Conservation (phyloP, 2,329 filamentous ascomycete genomes). For the Diaporthe ilicicola region DNA sequence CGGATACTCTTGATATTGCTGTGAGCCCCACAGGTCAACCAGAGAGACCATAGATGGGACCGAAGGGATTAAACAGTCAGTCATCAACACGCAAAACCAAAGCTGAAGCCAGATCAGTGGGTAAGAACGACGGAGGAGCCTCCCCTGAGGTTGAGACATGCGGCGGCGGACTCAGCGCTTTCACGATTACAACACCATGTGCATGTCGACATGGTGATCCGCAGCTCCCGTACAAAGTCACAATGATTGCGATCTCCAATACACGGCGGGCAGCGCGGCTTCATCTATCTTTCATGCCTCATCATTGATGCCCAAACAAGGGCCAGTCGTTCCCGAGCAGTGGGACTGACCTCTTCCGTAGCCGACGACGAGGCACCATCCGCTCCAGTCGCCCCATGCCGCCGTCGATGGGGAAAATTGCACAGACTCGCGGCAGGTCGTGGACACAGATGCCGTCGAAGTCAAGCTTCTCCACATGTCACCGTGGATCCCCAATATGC, state of each 20-base stretch:
- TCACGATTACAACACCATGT: neutral
- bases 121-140: no score
- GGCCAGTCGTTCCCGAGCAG: neutral
- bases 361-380: neutral
- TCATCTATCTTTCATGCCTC: neutral
- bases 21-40: no score
- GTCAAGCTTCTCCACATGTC: neutral
- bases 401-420: neutral
- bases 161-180: neutral
- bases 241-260: neutral
- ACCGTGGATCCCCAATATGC: conserved; percentile 1
- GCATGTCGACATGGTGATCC: neutral
- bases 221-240: neutral
- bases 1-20: neutral
- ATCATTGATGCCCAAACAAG: neutral
- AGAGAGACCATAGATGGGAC: neutral
- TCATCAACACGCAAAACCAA: neutral
- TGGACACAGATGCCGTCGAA: neutral
- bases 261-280: neutral
- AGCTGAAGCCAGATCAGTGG: neutral
- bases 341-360: no score
- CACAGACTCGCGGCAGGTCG: neutral
- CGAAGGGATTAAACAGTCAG: neutral
- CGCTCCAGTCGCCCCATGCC: neutral
- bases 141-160: neutral